Evolutionary conservation across 495 filamentous ascomycete genomes (phyloP), one percentile per base, ranked within the genome.

Genomic region (Stereocaulon alpinum): DNA sequence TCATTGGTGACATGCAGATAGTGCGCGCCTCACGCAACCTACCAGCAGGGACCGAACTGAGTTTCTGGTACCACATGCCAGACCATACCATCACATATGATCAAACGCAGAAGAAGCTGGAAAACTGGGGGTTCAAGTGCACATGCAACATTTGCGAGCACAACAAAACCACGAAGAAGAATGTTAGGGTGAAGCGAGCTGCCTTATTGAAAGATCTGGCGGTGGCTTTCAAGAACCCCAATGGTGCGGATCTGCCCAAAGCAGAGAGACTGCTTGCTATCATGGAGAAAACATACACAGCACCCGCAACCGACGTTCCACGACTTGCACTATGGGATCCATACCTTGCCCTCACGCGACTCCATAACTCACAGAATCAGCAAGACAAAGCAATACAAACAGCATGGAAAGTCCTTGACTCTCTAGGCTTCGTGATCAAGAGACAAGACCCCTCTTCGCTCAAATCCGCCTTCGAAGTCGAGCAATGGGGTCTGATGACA

Each of bases 1-100:
- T 82, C 65, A 78, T 83, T 59, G 80, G 81, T 29, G 82, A 84
- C 66, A 75, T 84, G 72, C 73, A 75, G 68, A 68, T 83, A 52
- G 59, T 82, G 17, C 79, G 80, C 11, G 80, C 82, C 0, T 64
- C 69, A 6, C 56, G 63, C 27, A 66, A 76, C 61, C 65, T 85
- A 14, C 67, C 66, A 2, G 57, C 72, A 0, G 70, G 75, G 56
- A 74, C 76, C 12, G 81, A 85, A 61, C 55, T 85, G 43, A 74
- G 70, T 0, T 68, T 70, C 61, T 63, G 61, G 59, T 75, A 75
- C 56, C 24, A 63, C 42, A 40, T 51, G 15, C 66, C 73, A 65
- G 55, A 64, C 64, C 2, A 9, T 7, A 66, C 40, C 60, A 60
- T 56, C 30, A 68, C 52, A n/a, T 62, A 29, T 4, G 52, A 49